These are phyloP conservation scores for Arthonia radiata DNA, from an alignment of 495 filamentous ascomycete genomes.

Conservation along the genomic window DNA sequence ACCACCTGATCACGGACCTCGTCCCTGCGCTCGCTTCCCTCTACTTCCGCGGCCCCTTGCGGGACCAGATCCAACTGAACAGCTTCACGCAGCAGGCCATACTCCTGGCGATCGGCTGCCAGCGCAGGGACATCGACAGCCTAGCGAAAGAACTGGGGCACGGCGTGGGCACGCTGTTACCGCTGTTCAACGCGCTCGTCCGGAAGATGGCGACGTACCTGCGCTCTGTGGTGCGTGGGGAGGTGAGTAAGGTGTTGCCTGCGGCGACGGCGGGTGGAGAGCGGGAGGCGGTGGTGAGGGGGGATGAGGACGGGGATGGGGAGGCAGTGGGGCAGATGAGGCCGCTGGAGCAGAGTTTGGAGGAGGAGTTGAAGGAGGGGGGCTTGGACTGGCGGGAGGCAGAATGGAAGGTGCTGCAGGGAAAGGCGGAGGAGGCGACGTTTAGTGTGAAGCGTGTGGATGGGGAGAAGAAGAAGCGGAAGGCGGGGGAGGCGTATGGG, in stretches of 20 bases:
- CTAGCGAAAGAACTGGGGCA: slow-evolving; percentile 59
- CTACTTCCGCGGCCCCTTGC: slow-evolving; percentile 60
- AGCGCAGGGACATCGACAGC: slow-evolving; percentile 61
- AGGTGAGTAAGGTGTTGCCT: slow-evolving; percentile 49
- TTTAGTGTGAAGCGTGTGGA: not conserved
- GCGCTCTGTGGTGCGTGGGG: slow-evolving; percentile 44
- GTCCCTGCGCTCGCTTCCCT: slow-evolving; percentile 54
- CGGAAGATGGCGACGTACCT: slow-evolving; percentile 64
- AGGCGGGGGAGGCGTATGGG: slow-evolving; percentile 43
- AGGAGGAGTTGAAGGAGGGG: slow-evolving; percentile 71
- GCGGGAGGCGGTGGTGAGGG: slow-evolving; percentile 23
- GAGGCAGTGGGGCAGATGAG: slow-evolving; percentile 33
- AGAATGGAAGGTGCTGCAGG: not conserved
- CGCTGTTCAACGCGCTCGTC: slow-evolving; percentile 92
- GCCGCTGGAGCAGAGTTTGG: slow-evolving; percentile 38
- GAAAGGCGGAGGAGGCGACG: not conserved
- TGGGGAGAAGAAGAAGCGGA: slow-evolving; percentile 33
- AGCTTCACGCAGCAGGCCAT: slow-evolving; percentile 66
- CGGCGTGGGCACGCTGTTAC: slow-evolving; percentile 54
- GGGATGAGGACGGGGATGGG: slow-evolving; percentile 24
- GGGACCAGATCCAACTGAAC: slow-evolving; percentile 36
- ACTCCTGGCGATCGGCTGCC: slow-evolving; percentile 68
- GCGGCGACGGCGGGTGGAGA: no score
- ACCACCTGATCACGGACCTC: slow-evolving; percentile 90
- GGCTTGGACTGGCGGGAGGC: slow-evolving; percentile 15